Evolutionary conservation across 768 basidiomycete genomes (phyloP).

Genomic region (Kwoniella dendrophila): DNA sequence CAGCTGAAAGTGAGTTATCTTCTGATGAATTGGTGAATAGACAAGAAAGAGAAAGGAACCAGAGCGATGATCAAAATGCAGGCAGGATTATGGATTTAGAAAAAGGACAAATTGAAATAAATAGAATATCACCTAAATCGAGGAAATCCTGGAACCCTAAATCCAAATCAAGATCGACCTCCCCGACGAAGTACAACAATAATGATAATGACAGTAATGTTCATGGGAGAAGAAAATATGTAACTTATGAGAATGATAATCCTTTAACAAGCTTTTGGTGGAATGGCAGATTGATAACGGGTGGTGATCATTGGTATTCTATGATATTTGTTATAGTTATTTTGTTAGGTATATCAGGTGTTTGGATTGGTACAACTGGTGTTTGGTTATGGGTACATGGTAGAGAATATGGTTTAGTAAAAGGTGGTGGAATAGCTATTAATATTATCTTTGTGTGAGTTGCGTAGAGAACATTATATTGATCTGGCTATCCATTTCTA

Average conservation of each 20-base stretch:
- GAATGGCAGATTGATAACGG: slow-evolving; percentile 72
- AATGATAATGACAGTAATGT: too few relatives aligned
- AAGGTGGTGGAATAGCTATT: slow-evolving; percentile 60
- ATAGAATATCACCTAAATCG: neutral
- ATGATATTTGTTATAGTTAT: slow-evolving; percentile 69
- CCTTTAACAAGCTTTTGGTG: slow-evolving; percentile 64
- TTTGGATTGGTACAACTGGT: slow-evolving; percentile 87
- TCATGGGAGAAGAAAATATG: slow-evolving; percentile 25
- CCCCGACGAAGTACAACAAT: slow-evolving; percentile 1
- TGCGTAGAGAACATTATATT: too few relatives aligned
- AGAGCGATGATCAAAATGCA: neutral
- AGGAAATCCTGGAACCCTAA: neutral
- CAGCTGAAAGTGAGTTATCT: slow-evolving; percentile 20
- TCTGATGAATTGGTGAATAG: slow-evolving; percentile 30
- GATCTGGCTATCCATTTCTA: too few relatives aligned
- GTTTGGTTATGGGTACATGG: slow-evolving; percentile 85
- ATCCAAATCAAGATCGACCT: slow-evolving; percentile 8
- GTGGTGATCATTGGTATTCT: slow-evolving; percentile 82
- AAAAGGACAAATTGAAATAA: neutral
- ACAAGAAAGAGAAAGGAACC: slow-evolving; percentile 1
- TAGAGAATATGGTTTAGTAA: slow-evolving; percentile 62
- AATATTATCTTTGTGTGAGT: slow-evolving; percentile 61
- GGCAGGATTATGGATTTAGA: slow-evolving; percentile 2
- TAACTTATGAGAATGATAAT: slow-evolving; percentile 42
- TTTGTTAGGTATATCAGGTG: slow-evolving; percentile 68